Base-by-base conservation (phyloP, 2,329 filamentous ascomycete genomes). In the Rhynchosporium secalis region DNA sequence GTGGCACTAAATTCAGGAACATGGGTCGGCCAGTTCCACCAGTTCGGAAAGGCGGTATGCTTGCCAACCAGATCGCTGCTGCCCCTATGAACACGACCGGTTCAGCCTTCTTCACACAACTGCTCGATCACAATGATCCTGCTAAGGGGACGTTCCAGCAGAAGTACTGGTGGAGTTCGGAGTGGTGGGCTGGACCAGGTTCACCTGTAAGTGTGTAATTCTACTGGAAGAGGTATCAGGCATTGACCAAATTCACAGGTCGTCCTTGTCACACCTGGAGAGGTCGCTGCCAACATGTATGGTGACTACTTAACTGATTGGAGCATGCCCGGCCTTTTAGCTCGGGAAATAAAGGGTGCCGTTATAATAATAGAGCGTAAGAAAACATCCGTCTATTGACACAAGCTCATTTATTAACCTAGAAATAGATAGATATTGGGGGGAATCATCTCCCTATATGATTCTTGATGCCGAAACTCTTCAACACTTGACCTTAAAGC, bases 91-190 rank as follows among this genome's bases (percentile, higher is more conserved):
- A 64, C 51, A 64, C 54, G 20, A 72, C 66, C 6, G 71, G 71
- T 2, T 62, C 64, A 9, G 65, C 61, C 1, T 71, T 70, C 58
- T 72, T 73, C 59, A 65, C 66, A 29, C 85, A 87, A 72, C 75
- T 82, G 60, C 81, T 87, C 55, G 84, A 88, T 69, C 85, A 88
- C 72, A 73, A 77, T 3, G 75, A 85, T 66, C 82, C 83, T 1
- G 74, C 74, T 15, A 73, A 83, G 13, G 83, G 83, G 9, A 85
- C 79, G 0, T 85, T 85, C 67, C 74, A 77, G 33, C 81, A 85
- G 72, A 76, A 78, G 47, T 85, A 79, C 70, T 84, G 78, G 75
- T 85, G 78, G 70, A 81, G 78, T 67, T 75, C 77, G 0, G 76
- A 80, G 41, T 80, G 73, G 66, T 86, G 81, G 81, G 75, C 75